Evolutionary conservation across 352 stramenopile species (phyloP), one percentile per base, ranked within the genome.

Genomic region (Globisporangium radiosum): DNA sequence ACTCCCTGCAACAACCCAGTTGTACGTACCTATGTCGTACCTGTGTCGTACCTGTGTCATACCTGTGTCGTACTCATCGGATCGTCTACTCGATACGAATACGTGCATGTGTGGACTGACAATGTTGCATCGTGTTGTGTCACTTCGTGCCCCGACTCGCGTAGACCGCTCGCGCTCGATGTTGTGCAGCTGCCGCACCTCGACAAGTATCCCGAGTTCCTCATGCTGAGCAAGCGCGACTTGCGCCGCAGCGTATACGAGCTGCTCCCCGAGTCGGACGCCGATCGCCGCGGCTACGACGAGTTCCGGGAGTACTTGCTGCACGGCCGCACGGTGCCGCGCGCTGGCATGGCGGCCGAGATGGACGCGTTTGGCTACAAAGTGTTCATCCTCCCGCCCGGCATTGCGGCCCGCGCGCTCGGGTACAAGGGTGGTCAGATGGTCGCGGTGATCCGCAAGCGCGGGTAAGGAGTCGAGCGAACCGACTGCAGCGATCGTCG

Each of bases 311-410:
- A 76, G 47, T 91, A 93, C 59, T 65, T 91, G 14, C 58, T 88
- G 37, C 72, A 71, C 44, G 78, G 83, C 47, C 73, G 78, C 33
- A 67, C 70, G 39, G 73, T 69, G 13, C 63, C 73, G 2, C 77
- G 80, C 33, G 83, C 81, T 3, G 83, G 83, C 7, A 65, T 73
- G 14, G 73, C 81, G 8, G 57, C 69, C 37, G 75, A 89, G 62
- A 80, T 90, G 64, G 81, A 93, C 19, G 58, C 70, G 2, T 69
- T 75, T 33, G 75, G 81, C 5, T 90, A 78, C 64, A 91, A 91
- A 56, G 65, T 90, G 49, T 91, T 93, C 66, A 76, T 93, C 52
- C 53, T 93, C 43, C 83, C 83, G 47, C 81, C 83, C 0, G 81
- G 83, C 15, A 60, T 74, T 45, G 81, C 77, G 44, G 69, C 81